Base-by-base conservation (phyloP, 2,329 filamentous ascomycete genomes). In the Falciphora oryzae region DNA sequence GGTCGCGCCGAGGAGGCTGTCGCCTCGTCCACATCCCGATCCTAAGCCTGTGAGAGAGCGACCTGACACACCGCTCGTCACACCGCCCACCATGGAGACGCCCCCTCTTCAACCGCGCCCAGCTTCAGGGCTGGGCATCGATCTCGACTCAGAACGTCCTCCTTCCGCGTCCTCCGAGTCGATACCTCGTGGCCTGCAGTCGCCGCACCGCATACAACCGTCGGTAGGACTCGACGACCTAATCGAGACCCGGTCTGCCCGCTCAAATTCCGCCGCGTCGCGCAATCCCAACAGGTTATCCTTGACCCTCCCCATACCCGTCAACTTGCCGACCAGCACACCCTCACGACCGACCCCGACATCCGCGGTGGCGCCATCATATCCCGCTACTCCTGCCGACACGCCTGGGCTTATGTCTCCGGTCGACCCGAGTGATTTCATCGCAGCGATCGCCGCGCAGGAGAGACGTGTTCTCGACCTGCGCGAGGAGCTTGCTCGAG, bases 391-490 rank as follows among this genome's bases (percentile, higher is more conserved):
- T 1, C 83, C 85, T 2, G 70, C 77, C 57, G 80, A 85, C 60
- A 76, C 77, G 2, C 77, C 80, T 0, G 73, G 70, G 10, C 64
- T 79, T 32, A 71, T 75, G 57, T 80, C 80, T 1, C 83, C 83
- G 1, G 76, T 79, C 53, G 86, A 89, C 67, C 80, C 85, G 63
- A 84, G 83, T 71, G 82, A 88, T 62, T 91, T 97, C 71, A 88
- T 99, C 69, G 93, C 92, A 67, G 90, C 93, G 65, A 90, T 99
- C 71, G 95, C 95, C 59, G 89, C 92, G 18, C 93, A 98, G 77
- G 95, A 99, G 78, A 85, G 95, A 65, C 88, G 87, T 69, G 94
- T 99, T 1, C 79, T 99, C 65, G 95, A 98, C 77, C 80, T 99
- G 63, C 90, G 89, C 66, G 95, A 99, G 75, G 94, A 98, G 75